Base-by-base conservation (phyloP, 2,329 filamentous ascomycete species). In the Beauveria scarabaeidicola region DNA sequence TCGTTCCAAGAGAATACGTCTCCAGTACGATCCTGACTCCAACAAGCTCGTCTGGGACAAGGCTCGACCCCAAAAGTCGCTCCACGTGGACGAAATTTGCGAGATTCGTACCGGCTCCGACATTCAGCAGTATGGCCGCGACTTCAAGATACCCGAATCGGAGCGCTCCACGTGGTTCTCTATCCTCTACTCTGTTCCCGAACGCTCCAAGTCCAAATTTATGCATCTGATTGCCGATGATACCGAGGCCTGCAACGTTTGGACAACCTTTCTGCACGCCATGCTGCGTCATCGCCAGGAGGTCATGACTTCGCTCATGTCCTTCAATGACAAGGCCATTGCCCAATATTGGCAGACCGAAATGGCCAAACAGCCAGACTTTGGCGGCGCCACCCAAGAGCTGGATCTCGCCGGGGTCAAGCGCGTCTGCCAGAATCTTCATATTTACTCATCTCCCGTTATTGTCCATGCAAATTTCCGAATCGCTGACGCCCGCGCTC, bases 1-100 rank as follows among this genome's bases (percentile, higher is more conserved):
- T 65, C 85, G 87, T 63, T 77, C 81, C 58, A 91, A 94, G 69
- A 82, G 81, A 27, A 85, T 97, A 66, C 76, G 76, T 29, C 77
- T 87, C 38, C 84, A 87, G 56, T 84, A 97, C 25, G 91, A 97
- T 67, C 81, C 88, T 25, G 88, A 93, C 68, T 83, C 88, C 1
- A 92, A 89, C 62, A 94, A 91, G 72, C 89, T 99, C 25, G 88
- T 82, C 27, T 97, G 93, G 93, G 89, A 96, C 72, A 82, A 85
- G 51, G 84, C 81, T 9, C 86, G 90, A 40, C 86, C 89, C 1
- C 83, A 85, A 25, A 97, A 97, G 71, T 86, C 85, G 57, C 88
- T 99, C 64, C 95, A 96, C 72, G 90, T 99, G 63, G 94, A 99
- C 68, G 91, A 97, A 70, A 93, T 99, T 67, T 88, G 90, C 68